These are phyloP conservation scores for Prunus mongolica DNA, from an alignment of 306 rosid species.

Conservation along the genomic window DNA sequence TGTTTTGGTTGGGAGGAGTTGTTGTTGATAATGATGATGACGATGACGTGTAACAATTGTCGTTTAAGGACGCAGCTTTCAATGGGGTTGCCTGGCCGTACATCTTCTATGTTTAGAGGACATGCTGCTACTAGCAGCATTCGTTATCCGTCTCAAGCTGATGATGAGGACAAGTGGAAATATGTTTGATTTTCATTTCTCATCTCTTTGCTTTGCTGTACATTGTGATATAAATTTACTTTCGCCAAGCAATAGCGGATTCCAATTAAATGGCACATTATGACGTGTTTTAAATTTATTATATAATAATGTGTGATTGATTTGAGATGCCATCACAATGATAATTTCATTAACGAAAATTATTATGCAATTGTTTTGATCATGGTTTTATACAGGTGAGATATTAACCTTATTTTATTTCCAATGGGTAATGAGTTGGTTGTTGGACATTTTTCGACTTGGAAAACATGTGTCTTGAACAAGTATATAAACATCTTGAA, in stretches of 20 bases:
- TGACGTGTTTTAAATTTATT: too few species aligned
- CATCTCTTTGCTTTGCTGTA: too few species aligned
- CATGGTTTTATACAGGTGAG: too few species aligned
- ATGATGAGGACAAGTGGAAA: not conserved
- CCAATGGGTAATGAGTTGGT: not conserved
- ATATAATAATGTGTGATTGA: too few species aligned
- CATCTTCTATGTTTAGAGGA: not conserved
- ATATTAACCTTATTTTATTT: too few species aligned
- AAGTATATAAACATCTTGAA: not conserved
- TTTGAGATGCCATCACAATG: too few species aligned
- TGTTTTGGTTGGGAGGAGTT: not conserved
- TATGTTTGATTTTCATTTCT: not conserved
- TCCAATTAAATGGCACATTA: too few species aligned
- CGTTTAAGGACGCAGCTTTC: not conserved
- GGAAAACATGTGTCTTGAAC: not conserved
- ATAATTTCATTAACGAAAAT: rapidly evolving
- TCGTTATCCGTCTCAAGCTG: not conserved
- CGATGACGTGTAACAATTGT: not conserved
- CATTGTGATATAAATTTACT: too few species aligned
- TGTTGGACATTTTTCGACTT: not conserved
- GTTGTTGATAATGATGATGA: not conserved
- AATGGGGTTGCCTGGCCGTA: slow-evolving; percentile 4
- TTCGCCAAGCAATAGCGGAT: too few species aligned
- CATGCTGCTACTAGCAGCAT: not conserved
- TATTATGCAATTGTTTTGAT: too few species aligned